Conservation (phyloP, 306 rosid species). For the Inga leiocalycina region DNA sequence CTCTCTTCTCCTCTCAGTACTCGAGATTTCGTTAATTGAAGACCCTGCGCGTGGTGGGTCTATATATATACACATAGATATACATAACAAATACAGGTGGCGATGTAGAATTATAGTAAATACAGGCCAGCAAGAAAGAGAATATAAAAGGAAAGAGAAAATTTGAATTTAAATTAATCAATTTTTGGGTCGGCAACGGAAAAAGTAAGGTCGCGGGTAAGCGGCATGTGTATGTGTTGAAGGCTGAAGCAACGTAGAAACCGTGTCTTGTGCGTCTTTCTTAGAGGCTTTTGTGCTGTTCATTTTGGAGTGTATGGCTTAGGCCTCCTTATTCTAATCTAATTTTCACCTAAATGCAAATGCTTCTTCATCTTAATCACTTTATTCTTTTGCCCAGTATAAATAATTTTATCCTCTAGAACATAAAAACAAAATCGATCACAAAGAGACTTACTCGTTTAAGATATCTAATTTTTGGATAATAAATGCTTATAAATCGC, state of each 20-base stretch:
- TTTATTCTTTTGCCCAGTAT: no score
- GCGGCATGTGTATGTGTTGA: constrained; percentile 18
- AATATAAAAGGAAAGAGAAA: background rate
- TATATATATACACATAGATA: background rate
- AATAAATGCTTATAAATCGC: no score
- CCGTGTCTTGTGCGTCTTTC: constrained; percentile 21
- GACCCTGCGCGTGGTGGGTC: background rate
- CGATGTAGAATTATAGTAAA: background rate
- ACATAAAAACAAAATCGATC: no score
- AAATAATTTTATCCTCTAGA: no score
- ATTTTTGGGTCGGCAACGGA: background rate
- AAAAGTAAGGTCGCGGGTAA: constrained; percentile 15
- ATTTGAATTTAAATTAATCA: background rate
- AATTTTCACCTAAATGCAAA: background rate
- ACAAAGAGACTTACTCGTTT: no score
- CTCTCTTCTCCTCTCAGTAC: background rate
- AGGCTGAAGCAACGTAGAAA: background rate
- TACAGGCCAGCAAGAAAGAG: background rate
- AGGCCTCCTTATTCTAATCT: background rate
- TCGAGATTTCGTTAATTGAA: background rate
- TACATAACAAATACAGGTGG: background rate
- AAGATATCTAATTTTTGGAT: no score
- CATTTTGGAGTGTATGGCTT: background rate
- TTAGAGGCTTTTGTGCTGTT: background rate
- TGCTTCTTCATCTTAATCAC: background rate